A percentile compares a stretch with the other conserved stretches of the same genome.
Conservation (phyloP, 495 filamentous ascomycete species). For the Oidiodendron maius region DNA sequence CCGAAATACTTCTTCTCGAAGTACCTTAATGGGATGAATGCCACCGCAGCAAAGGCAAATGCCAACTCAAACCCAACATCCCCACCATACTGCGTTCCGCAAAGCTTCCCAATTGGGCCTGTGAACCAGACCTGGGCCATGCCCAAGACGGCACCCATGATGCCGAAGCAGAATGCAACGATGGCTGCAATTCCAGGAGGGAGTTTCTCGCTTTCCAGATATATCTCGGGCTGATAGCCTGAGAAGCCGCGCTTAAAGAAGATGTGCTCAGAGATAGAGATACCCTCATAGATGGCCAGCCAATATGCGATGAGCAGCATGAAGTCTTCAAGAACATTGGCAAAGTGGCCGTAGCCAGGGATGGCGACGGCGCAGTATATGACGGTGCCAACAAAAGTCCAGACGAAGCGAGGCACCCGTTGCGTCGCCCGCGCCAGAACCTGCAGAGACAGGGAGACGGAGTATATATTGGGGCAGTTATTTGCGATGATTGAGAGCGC, state of each 20-base stretch:
- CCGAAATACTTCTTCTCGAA: constrained; percentile 52
- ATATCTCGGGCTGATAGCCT: constrained; percentile 57
- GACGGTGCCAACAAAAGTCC: constrained; percentile 61
- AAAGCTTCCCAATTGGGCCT: constrained; percentile 63
- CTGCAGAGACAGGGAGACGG: constrained; percentile 69
- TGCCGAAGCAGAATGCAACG: constrained; percentile 59
- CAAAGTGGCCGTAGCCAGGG: constrained; percentile 71
- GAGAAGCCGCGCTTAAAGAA: constrained; percentile 61
- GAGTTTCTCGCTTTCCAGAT: constrained; percentile 52
- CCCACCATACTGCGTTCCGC: constrained; percentile 54
- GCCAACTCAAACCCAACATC: constrained; percentile 75
- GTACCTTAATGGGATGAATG: constrained; percentile 40
- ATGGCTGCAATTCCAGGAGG: constrained; percentile 69
- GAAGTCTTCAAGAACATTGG: constrained; percentile 67
- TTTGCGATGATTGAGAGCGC: constrained; percentile 76
- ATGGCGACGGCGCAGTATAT: constrained; percentile 73
- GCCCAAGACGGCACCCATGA: constrained; percentile 68
- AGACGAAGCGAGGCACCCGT: constrained; percentile 71
- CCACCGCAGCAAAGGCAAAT: constrained; percentile 44
- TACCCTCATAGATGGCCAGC: constrained; percentile 75
- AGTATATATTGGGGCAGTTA: constrained; percentile 90
- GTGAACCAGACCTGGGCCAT: constrained; percentile 75
- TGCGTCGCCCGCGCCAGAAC: constrained; percentile 59
- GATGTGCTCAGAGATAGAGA: constrained; percentile 70
- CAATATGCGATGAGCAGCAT: constrained; percentile 79